Evolutionary conservation across 495 filamentous ascomycete genomes (phyloP), one percentile per base, ranked within the genome.

Genomic region (Neurospora discreta): DNA sequence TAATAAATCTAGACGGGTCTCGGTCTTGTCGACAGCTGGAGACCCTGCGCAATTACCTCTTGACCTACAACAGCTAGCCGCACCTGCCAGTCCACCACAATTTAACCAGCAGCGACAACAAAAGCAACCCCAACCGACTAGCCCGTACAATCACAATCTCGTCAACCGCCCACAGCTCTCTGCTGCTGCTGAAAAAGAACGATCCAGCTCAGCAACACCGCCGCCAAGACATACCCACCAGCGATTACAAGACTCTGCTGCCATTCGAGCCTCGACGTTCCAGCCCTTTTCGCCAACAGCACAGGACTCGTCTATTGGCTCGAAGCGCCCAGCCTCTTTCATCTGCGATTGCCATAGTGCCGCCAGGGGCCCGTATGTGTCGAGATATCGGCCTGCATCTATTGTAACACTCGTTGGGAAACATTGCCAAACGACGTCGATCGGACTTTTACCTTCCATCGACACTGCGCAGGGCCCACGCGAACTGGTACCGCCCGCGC

Each of bases 261-360:
- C 75, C 71, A 80, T 75, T 75, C 79, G 82, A 75, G 79, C 82
- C 68, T 82, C 82, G 76, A 80, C 82, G 52, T 78, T 80, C 60
- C 80, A 83, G 69, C 68, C 76, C 68, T 73, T 74, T 10, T 38
- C 70, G 67, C 58, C 77, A 69, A 77, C 77, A 30, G 46, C 74
- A 68, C 71, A 42, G 69, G 67, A 71, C n/a, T 46, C 68, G 6
- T 72, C 72, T 16, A 23, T 73, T 10, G 75, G 70, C 52, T 73
- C 77, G 39, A 82, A 82, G 73, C 81, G 83, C 41, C 81, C 84
- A 43, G 76, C 80, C 39, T 85, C 83, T 38, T 79, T 26, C 52
- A 15, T 80, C 72, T 75, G 82, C 70, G 81, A 82, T 68, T 73
- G 76, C 5, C 75, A 77, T 20, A 71, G 72, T 70, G 36, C 68